Percentiles rank a stretch among this genome's conserved stretches.
Conservation (phyloP, 257 asterid genomes). For the Fraxinus quadrangulata region DNA sequence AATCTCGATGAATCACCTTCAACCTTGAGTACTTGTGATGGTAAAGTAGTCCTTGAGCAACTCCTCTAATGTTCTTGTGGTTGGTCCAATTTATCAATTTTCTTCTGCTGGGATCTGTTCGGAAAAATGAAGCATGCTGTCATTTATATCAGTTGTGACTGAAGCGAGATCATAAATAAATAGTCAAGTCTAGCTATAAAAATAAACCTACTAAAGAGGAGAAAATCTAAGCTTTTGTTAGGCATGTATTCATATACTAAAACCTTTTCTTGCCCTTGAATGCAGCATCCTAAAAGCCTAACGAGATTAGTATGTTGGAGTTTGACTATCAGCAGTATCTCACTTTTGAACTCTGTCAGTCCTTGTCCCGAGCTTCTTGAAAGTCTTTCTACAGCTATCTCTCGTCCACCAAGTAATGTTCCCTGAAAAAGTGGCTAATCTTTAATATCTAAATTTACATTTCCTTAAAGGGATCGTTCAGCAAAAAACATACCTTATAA, state of each 20-base stretch:
- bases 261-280: constrained; percentile 22
- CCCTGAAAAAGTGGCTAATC: neutral
- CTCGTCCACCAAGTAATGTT: constrained; percentile 14
- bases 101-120: constrained; percentile 23
- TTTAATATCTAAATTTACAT: neutral
- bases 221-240: constrained; percentile 34
- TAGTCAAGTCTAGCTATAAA: neutral
- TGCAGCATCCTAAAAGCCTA: constrained; percentile 21
- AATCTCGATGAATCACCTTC: constrained; percentile 39
- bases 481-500: neutral
- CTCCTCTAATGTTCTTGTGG: constrained; percentile 36
- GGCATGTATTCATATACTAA: neutral
- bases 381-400: constrained; percentile 28
- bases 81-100: constrained; percentile 25
- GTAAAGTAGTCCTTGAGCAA: constrained; percentile 41
- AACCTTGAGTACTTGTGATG: constrained; percentile 37
- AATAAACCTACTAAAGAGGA: constrained; percentile 26
- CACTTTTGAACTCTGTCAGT: constrained; percentile 24
- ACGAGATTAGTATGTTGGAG: constrained; percentile 21
- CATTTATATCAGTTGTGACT: no score
- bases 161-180: neutral
- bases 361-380: constrained; percentile 26
- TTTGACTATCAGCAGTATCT: constrained; percentile 22
- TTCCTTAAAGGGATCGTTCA: neutral
- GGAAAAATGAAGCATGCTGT: neutral